Evolutionary conservation across 176 grass and related monocot species (phyloP).

Genomic region (Triticum urartu): DNA sequence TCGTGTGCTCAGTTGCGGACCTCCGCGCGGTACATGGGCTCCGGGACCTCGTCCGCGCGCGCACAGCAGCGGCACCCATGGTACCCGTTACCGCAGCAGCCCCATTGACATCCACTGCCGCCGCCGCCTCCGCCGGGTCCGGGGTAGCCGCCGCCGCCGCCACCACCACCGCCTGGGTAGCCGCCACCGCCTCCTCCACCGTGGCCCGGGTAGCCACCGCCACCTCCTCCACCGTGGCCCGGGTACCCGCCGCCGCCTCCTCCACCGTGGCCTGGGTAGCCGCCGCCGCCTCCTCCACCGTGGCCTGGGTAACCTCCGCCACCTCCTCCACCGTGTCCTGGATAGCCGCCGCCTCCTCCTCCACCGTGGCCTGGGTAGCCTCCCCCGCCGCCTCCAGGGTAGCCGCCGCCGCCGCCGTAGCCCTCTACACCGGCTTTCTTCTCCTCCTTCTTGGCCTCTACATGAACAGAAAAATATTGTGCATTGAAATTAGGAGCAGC

Average conservation of each 20-base stretch:
- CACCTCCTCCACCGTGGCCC: background rate
- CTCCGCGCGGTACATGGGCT: conserved; percentile 54
- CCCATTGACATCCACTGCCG: background rate
- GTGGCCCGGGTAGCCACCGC: background rate
- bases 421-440: conserved; percentile 22
- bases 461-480: background rate
- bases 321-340: background rate
- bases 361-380: too few species aligned
- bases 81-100: conserved; percentile 42
- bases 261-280: too few species aligned
- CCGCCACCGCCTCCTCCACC: too few species aligned
- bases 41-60: conserved; percentile 49
- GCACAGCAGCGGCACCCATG: conserved; percentile 60
- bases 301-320: background rate
- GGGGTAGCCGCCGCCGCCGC: background rate
- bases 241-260: too few species aligned
- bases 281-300: too few species aligned
- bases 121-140: background rate
- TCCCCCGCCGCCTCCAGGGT: too few species aligned
- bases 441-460: conserved; percentile 22
- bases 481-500: background rate
- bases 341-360: background rate
- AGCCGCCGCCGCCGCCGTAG: background rate
- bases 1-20: background rate
- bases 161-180: too few species aligned